phyloP scores from a whole-genome alignment of 1,139 yeast genomes.

The Pichia terricola region DNA sequence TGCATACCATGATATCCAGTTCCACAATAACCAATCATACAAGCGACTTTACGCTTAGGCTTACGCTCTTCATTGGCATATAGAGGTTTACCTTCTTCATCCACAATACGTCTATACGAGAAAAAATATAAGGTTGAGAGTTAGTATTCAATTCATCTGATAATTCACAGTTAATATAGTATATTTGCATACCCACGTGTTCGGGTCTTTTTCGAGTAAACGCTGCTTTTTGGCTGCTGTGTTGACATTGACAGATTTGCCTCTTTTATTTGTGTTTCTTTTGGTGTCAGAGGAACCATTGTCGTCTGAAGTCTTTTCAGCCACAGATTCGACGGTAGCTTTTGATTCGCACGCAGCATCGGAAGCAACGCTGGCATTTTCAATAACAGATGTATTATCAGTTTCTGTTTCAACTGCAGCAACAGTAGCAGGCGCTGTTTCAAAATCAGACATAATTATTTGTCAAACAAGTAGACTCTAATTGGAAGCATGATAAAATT shows the following conservation, averaged over 20 bases:
- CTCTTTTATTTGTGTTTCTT: conserved; percentile 17
- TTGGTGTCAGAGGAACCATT: background rate
- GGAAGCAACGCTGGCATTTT: background rate
- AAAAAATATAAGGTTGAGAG: background rate
- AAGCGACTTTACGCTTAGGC: conserved; percentile 86
- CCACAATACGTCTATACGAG: conserved; percentile 32
- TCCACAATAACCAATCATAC: conserved; percentile 93
- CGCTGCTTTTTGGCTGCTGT: conserved; percentile 27
- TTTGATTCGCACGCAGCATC: background rate
- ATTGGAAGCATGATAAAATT: too few species aligned
- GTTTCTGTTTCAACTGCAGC: background rate
- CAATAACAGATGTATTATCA: background rate
- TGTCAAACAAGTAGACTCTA: too few species aligned
- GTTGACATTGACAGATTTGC: conserved; percentile 26
- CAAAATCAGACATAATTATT: background rate
- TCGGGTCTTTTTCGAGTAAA: conserved; percentile 26
- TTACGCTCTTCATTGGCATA: conserved; percentile 43
- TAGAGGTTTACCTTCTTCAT: conserved; percentile 53
- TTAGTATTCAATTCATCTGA: background rate
- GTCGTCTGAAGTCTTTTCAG: background rate
- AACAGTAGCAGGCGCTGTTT: background rate
- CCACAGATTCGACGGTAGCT: background rate
- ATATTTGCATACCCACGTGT: conserved; percentile 44
- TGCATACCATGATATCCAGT: conserved; percentile 99
- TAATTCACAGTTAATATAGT: background rate